Evolutionary conservation across 768 basidiomycete species (phyloP).

Genomic region (Boletus edulis): DNA sequence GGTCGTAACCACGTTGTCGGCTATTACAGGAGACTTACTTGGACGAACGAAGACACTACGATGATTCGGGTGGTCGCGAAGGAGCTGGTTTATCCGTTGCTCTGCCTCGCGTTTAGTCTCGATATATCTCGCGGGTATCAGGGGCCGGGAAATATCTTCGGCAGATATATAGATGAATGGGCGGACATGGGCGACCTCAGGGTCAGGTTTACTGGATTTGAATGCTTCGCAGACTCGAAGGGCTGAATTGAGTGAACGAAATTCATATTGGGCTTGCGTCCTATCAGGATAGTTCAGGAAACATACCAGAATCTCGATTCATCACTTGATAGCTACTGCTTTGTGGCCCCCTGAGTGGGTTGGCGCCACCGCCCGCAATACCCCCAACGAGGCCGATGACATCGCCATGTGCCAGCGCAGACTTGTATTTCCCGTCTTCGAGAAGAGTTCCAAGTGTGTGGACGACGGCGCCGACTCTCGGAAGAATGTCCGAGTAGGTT

Average conservation of each 20-base stretch:
- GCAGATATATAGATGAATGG: slow-evolving; percentile 96
- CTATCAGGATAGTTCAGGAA: slow-evolving; percentile 4
- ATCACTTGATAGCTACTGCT: slow-evolving; percentile 67
- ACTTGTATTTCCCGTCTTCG: slow-evolving; percentile 80
- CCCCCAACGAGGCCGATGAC: slow-evolving; percentile 48
- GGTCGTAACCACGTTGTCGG: slow-evolving; percentile 12
- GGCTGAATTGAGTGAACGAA: slow-evolving; percentile 40
- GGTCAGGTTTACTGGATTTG: slow-evolving; percentile 42
- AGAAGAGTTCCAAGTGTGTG: slow-evolving; percentile 92
- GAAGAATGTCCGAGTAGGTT: slow-evolving; percentile 67
- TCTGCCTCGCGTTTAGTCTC: slow-evolving; percentile 95
- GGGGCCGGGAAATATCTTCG: slow-evolving; percentile 78
- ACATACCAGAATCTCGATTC: slow-evolving; percentile 88
- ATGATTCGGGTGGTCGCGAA: slow-evolving; percentile 42
- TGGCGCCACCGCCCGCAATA: slow-evolving; percentile 42
- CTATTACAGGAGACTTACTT: slow-evolving; percentile 50
- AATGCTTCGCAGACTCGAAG: slow-evolving; percentile 78
- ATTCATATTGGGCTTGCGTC: slow-evolving; percentile 8
- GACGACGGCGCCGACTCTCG: slow-evolving; percentile 72
- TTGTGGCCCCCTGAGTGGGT: slow-evolving; percentile 56
- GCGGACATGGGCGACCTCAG: slow-evolving; percentile 34
- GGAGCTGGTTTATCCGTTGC: slow-evolving; percentile 54
- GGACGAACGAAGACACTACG: slow-evolving; percentile 85
- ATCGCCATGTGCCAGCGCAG: slow-evolving; percentile 59
- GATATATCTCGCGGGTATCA: slow-evolving; percentile 85